Evolutionary conservation across 345 rosid species (phyloP).

Genomic region (Durio zibethinus): DNA sequence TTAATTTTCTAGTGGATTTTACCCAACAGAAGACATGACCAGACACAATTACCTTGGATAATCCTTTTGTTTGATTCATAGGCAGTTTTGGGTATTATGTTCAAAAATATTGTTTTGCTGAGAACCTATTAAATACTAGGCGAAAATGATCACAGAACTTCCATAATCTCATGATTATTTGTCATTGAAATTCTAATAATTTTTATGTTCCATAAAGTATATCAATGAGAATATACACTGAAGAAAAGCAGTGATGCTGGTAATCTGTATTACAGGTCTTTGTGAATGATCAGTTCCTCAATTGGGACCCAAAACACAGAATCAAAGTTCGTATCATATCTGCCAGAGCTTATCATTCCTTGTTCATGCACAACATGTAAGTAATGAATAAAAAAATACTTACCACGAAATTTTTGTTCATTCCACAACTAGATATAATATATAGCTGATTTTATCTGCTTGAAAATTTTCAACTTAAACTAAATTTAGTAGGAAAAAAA

Average conservation of each 20-base stretch:
- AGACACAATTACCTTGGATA: not conserved
- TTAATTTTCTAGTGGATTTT: not conserved
- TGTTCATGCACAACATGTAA: constrained; percentile 99
- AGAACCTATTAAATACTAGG: not conserved
- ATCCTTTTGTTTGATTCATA: not conserved
- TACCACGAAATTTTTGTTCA: not conserved
- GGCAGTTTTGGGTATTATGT: no score
- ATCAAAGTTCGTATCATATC: constrained; percentile 96
- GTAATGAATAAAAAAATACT: constrained; percentile 18
- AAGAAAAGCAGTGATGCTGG: not conserved
- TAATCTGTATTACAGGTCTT: constrained; percentile 48
- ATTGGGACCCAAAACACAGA: constrained; percentile 85
- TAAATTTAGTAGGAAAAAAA: no score
- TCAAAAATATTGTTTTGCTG: not conserved
- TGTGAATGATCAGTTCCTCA: constrained; percentile 88
- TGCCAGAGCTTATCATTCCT: constrained; percentile 94
- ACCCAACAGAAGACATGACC: not conserved
- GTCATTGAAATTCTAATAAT: not conserved
- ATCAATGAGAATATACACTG: not conserved
- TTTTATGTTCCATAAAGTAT: not conserved
- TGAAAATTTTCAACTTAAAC: not conserved
- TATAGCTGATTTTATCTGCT: not conserved
- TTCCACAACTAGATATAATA: not conserved
- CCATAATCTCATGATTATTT: not conserved
- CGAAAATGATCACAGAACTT: not conserved